Conservation (phyloP, 2,329 filamentous ascomycete species). For the Waltergamsia citrina region DNA sequence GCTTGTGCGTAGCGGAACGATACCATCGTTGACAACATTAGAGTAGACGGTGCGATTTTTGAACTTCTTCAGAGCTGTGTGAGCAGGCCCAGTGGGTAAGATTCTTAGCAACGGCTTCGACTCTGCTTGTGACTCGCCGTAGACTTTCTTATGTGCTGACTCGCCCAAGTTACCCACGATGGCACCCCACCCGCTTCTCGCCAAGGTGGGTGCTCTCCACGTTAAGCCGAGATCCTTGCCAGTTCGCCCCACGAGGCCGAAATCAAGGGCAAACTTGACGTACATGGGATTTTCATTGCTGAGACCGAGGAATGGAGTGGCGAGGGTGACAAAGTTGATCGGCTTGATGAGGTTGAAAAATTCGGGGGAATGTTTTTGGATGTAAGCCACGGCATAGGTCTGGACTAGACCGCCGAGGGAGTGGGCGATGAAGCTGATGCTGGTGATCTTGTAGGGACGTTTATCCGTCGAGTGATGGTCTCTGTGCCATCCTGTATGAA, state of each 20-base stretch:
- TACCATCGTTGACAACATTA: constrained; percentile 95
- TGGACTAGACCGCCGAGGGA: constrained; percentile 85
- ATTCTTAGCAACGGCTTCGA: constrained; percentile 86
- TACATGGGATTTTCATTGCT: constrained; percentile 98
- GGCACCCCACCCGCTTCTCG: constrained; percentile 79
- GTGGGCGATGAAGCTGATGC: constrained; percentile 91
- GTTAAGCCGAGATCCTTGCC: constrained; percentile 92
- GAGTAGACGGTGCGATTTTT: constrained; percentile 88
- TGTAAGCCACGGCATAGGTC: constrained; percentile 91
- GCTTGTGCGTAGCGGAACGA: constrained; percentile 88
- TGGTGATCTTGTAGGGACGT: constrained; percentile 73
- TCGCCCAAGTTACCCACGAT: constrained; percentile 74
- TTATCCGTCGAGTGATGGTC: constrained; percentile 34
- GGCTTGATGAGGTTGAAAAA: constrained; percentile 85
- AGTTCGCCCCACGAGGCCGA: constrained; percentile 90
- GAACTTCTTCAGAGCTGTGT: constrained; percentile 79
- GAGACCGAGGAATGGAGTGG: constrained; percentile 79
- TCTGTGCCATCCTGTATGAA: constrained; percentile 45
- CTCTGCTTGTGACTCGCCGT: constrained; percentile 58
- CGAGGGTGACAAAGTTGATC: constrained; percentile 82
- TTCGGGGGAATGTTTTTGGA: constrained; percentile 85
- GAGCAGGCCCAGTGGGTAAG: constrained; percentile 82
- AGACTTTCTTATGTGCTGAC: constrained; percentile 50
- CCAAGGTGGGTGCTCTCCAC: constrained; percentile 82
- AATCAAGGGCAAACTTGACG: constrained; percentile 92